phyloP scores from a whole-genome alignment of 805 yeast species.

The Candida coquimbonensis region DNA sequence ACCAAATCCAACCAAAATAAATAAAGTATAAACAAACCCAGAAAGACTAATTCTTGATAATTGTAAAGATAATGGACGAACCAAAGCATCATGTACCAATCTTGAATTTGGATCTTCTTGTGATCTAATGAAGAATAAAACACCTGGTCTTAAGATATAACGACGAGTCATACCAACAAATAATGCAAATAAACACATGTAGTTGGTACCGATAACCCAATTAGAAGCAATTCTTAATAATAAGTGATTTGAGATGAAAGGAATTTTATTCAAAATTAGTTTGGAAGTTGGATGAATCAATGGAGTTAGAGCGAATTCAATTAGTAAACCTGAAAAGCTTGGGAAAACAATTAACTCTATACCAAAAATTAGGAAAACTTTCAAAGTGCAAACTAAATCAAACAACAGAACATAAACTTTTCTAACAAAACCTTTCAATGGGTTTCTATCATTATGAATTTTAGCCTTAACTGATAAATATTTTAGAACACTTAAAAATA shows the following conservation, averaged over 20 bases:
- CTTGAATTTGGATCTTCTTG: constrained; percentile 92
- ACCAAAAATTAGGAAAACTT: constrained; percentile 67
- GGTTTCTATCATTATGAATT: constrained; percentile 29
- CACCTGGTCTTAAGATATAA: constrained; percentile 76
- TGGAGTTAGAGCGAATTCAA: constrained; percentile 66
- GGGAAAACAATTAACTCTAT: constrained; percentile 86
- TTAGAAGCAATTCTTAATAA: not conserved
- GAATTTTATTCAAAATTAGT: constrained; percentile 1
- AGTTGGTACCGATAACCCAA: constrained; percentile 75
- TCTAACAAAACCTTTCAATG: constrained; percentile 45
- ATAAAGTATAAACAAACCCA: constrained; percentile 63
- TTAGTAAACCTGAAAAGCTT: constrained; percentile 70
- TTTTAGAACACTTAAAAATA: constrained; percentile 22
- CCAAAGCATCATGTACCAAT: constrained; percentile 79
- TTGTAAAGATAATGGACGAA: constrained; percentile 68
- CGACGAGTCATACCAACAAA: constrained; percentile 80
- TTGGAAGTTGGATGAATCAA: constrained; percentile 26
- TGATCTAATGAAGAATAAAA: constrained; percentile 81
- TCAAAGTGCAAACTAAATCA: constrained; percentile 54
- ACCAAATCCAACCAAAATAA: constrained; percentile 74
- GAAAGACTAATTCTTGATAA: constrained; percentile 66
- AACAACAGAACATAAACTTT: constrained; percentile 43
- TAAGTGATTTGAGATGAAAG: not conserved
- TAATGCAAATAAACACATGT: constrained; percentile 82
- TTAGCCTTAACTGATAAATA: constrained; percentile 26